Percentiles rank a stretch among this genome's conserved stretches.
Conservation (phyloP, 331 rosid species). For the Quercus tomentella region DNA sequence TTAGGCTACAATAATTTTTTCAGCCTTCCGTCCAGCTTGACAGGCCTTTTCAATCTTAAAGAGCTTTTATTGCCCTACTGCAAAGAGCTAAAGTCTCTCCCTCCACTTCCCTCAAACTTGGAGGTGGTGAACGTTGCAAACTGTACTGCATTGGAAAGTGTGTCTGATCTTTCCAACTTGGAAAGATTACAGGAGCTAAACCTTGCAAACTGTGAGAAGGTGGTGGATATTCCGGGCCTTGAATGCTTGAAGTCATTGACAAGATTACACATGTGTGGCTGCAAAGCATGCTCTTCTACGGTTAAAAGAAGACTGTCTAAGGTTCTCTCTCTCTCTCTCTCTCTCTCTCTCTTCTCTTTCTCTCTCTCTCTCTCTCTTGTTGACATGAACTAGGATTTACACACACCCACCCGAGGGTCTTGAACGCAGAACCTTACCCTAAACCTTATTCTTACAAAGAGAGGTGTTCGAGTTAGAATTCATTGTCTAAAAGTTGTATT, state of each 20-base stretch:
- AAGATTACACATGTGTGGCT: slow-evolving; percentile 44
- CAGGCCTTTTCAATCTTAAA: slow-evolving; percentile 39
- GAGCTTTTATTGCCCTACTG: slow-evolving; percentile 34
- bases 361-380: neutral
- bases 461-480: no score
- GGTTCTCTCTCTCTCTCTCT: slow-evolving; percentile 27
- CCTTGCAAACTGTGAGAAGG: slow-evolving; percentile 47
- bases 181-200: slow-evolving; percentile 38
- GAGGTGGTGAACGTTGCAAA: slow-evolving; percentile 33
- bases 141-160: slow-evolving; percentile 39
- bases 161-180: slow-evolving; percentile 45
- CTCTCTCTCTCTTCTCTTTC: neutral
- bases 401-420: no score
- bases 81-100: slow-evolving; percentile 41
- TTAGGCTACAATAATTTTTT: slow-evolving; percentile 39
- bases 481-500: no score
- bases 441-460: no score
- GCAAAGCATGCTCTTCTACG: slow-evolving; percentile 40
- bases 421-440: no score
- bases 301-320: slow-evolving; percentile 44
- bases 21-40: slow-evolving; percentile 60
- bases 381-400: no score
- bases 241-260: slow-evolving; percentile 57
- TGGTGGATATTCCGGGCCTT: slow-evolving; percentile 59
- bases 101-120: slow-evolving; percentile 68